phyloP scores from a whole-genome alignment of 106 monocot genomes.

The Dendrobium catenatum region DNA sequence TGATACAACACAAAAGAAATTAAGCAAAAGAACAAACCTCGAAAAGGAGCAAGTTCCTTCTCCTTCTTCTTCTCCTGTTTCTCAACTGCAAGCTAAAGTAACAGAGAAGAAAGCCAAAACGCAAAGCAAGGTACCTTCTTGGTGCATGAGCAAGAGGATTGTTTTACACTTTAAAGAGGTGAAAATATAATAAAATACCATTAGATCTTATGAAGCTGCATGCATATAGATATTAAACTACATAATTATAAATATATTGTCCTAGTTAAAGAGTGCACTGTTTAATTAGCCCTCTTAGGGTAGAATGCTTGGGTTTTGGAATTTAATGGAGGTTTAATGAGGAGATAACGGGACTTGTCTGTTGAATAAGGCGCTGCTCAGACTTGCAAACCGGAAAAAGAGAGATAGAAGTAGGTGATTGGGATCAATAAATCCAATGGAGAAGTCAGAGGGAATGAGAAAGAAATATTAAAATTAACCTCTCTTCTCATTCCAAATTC shows the following conservation, averaged over 20 bases:
- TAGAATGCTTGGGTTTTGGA: slow-evolving; percentile 7
- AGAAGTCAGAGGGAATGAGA: slow-evolving; percentile 10
- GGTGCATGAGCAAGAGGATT: neutral
- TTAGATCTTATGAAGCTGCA: neutral
- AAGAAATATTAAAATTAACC: neutral
- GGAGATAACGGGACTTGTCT: slow-evolving; percentile 9
- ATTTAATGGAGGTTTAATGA: slow-evolving; percentile 10
- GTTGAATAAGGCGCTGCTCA: neutral
- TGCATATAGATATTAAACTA: neutral
- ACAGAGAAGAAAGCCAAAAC: neutral
- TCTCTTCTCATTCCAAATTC: slow-evolving; percentile 5
- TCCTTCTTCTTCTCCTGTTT: neutral
- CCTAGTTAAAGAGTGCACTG: neutral
- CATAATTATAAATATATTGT: neutral
- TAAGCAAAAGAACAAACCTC: neutral
- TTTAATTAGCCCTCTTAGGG: neutral
- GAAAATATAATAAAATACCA: neutral
- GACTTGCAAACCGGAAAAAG: neutral
- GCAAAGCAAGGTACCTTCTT: neutral
- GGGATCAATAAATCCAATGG: neutral
- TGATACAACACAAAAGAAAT: neutral
- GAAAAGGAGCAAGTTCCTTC: neutral
- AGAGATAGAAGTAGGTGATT: neutral
- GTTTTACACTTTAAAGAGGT: slow-evolving; percentile 1
- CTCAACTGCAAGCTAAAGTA: neutral